A percentile compares a stretch with the other conserved stretches of the same genome.
phyloP scores from a whole-genome alignment of 352 stramenopile species.

The Pythium rhizo-oryzae region DNA sequence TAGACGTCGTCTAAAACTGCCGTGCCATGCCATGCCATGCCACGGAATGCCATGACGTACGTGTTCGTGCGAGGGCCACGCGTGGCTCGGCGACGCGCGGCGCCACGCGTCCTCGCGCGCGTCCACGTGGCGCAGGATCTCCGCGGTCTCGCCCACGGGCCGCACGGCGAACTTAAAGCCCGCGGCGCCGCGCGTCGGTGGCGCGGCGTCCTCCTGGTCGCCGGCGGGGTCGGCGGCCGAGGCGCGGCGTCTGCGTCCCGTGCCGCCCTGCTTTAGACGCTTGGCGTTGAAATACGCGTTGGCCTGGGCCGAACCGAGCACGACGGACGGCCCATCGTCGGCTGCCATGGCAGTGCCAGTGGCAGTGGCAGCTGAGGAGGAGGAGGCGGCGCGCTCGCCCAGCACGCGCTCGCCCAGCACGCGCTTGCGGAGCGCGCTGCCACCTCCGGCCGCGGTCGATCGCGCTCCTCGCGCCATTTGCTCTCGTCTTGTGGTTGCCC shows the following conservation, averaged over 20 bases:
- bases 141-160: conserved; percentile 11
- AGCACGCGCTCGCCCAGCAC: conserved; percentile 12
- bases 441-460: too few relatives aligned
- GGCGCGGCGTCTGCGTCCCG: background rate
- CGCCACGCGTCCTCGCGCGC: conserved; percentile 19
- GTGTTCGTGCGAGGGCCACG: conserved; percentile 18
- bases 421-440: background rate
- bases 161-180: background rate
- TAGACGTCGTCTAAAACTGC: background rate
- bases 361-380: too few relatives aligned
- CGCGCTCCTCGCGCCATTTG: background rate
- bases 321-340: background rate
- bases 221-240: background rate
- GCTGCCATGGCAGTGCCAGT: too few relatives aligned
- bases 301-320: conserved; percentile 11
- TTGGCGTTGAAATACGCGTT: conserved; percentile 24
- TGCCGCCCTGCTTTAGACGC: conserved; percentile 5
- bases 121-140: conserved; percentile 18
- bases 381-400: background rate
- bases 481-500: too few relatives aligned
- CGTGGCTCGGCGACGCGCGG: background rate
- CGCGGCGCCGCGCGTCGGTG: background rate
- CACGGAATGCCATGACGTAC: background rate
- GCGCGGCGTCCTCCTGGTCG: background rate
- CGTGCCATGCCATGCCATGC: background rate